A percentile compares a stretch with the other conserved stretches of the same genome.
phyloP scores from a whole-genome alignment of 352 stramenopile species.

The Globisporangium abappressorium region DNA sequence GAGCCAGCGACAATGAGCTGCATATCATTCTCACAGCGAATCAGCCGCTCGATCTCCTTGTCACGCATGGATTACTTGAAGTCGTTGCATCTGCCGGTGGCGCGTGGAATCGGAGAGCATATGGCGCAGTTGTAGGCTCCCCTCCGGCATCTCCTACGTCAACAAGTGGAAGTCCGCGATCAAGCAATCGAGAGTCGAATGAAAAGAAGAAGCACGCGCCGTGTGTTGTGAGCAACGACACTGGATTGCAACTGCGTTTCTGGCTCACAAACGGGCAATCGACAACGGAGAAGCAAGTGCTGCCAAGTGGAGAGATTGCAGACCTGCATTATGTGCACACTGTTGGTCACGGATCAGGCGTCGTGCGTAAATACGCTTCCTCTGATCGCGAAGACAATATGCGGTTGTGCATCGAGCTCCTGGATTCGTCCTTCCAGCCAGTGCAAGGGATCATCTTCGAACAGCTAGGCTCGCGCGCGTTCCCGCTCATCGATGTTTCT shows the following conservation, averaged over 20 bases:
- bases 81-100: slow-evolving; percentile 72
- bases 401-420: slow-evolving; percentile 60
- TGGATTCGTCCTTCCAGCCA: slow-evolving; percentile 57
- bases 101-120: slow-evolving; percentile 53
- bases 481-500: slow-evolving; percentile 52
- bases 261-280: slow-evolving; percentile 59
- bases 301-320: slow-evolving; percentile 43
- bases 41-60: slow-evolving; percentile 65
- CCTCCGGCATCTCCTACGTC: slow-evolving; percentile 16
- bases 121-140: slow-evolving; percentile 12
- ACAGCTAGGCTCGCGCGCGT: slow-evolving; percentile 62
- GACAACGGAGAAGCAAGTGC: slow-evolving; percentile 31
- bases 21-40: slow-evolving; percentile 73
- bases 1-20: slow-evolving; percentile 51
- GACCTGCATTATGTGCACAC: slow-evolving; percentile 72
- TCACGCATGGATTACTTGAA: slow-evolving; percentile 78
- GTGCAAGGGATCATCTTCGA: slow-evolving; percentile 84
- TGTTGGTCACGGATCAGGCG: slow-evolving; percentile 50
- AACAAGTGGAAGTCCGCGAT: slow-evolving; percentile 2
- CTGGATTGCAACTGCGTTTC: slow-evolving; percentile 59
- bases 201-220: slow-evolving; percentile 53
- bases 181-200: slow-evolving; percentile 18
- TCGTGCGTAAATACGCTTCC: slow-evolving; percentile 70
- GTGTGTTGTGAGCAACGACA: slow-evolving; percentile 79
- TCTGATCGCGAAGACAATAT: slow-evolving; percentile 54